A percentile compares a stretch with the other conserved stretches of the same genome.
phyloP scores from a whole-genome alignment of 1,139 yeast species.

The Suhomyces ambrosiae region DNA sequence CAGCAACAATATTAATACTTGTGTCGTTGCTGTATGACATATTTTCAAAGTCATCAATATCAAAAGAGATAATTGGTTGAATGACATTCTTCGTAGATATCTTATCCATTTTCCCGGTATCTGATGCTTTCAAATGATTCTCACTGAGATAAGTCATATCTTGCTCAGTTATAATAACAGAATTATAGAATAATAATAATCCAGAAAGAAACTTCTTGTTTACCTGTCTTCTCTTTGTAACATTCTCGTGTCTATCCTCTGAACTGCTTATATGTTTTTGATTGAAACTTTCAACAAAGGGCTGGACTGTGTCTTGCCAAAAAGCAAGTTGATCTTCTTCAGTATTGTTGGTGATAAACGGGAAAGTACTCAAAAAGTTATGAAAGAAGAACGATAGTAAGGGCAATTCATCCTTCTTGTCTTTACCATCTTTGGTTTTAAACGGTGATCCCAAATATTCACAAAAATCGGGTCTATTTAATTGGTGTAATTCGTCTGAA shows the following conservation, averaged over 20 bases:
- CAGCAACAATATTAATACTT: constrained; percentile 68
- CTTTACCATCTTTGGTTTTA: constrained; percentile 18
- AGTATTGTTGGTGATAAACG: constrained; percentile 59
- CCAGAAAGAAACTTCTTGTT: constrained; percentile 62
- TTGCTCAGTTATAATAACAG: constrained; percentile 67
- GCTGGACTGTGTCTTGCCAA: constrained; percentile 80
- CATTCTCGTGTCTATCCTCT: constrained; percentile 69
- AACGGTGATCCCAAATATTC: constrained; percentile 78
- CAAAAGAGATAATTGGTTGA: constrained; percentile 9
- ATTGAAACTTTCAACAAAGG: constrained; percentile 77
- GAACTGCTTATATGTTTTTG: constrained; percentile 65
- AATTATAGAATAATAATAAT: constrained; percentile 67
- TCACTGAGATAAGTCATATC: constrained; percentile 55
- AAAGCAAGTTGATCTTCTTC: constrained; percentile 55
- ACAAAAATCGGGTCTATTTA: constrained; percentile 62
- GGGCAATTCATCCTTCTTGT: constrained; percentile 38
- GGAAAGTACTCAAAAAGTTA: constrained; percentile 66
- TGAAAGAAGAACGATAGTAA: constrained; percentile 65
- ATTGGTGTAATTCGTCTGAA: constrained; percentile 57
- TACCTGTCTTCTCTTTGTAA: constrained; percentile 70
- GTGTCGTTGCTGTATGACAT: constrained; percentile 57
- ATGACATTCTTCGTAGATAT: constrained; percentile 14
- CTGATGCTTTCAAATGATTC: constrained; percentile 54
- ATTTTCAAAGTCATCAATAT: constrained; percentile 33
- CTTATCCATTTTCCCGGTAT: constrained; percentile 53